Base-by-base conservation (phyloP, 108 stramenopile species). In the Nitzschia inconspicua region DNA sequence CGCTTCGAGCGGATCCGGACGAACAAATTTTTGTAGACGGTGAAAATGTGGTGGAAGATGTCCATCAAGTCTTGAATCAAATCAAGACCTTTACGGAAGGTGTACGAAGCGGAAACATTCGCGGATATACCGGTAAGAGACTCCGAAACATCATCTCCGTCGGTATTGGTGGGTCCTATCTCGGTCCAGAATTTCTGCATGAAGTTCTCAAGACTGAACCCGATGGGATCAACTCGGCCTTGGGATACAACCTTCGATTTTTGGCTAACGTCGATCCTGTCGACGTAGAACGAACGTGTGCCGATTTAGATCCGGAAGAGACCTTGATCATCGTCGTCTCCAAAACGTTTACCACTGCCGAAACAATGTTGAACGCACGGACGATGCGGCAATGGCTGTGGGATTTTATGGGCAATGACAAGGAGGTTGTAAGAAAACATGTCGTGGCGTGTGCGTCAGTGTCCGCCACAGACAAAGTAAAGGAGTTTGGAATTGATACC, bases 271-370 rank as follows among this genome's bases (percentile, higher is more conserved):
- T 99, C 5, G 99, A 99, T 75, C 99, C 99, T 7, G 96, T 99
- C 20, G 99, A 98, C 68, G 97, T 98, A 0, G 93, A 94, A 60
- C 79, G 96, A 1, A 95, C 98, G 3, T 89, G 92, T 47, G 82
- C 88, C 9, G 97, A 97, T 66, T 53, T 96, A 20, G 89, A 94
- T 65, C 87, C 94, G 0, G 91, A 94, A 67, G 91, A 94, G 68
- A 95, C 93, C 2, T 51, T 97, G 13, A 87, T 97, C 53, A 80
- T 99, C 25, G 84, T 99, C 39, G 99, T 99, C 4, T 93, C 90
- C 62, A 99, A 99, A 73, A 98, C 97, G n/a, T 99, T 98, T 69
- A 98, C 97, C 40, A 99, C 99, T 5, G 96, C 97, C 1, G 99
- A 99, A 78, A 99, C 99, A 36, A 98, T 99, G 97, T 79, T 98